Percentiles rank a stretch among this genome's conserved stretches.
These are phyloP conservation scores for Naumovozyma baii DNA, from an alignment of 805 yeast genomes.

Conservation along the genomic window DNA sequence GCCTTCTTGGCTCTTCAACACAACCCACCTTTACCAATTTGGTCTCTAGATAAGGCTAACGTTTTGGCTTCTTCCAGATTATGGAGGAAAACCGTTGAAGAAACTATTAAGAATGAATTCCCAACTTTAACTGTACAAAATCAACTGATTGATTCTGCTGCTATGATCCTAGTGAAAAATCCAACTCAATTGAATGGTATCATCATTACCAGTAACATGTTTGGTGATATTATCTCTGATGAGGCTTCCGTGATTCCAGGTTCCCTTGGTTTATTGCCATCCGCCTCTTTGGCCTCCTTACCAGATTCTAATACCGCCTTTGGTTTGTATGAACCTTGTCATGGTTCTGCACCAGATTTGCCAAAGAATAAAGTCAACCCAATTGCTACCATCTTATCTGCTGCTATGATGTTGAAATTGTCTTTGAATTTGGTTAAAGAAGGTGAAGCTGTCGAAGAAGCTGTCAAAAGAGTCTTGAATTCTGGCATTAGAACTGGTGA, in stretches of 20 bases:
- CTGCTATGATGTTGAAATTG: constrained; percentile 93
- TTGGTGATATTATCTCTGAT: constrained; percentile 96
- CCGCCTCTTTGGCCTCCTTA: constrained; percentile 89
- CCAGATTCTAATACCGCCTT: constrained; percentile 92
- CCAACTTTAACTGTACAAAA: constrained; percentile 82
- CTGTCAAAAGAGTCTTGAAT: constrained; percentile 77
- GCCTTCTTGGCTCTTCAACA: constrained; percentile 91
- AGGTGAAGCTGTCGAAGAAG: constrained; percentile 81
- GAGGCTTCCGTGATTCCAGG: constrained; percentile 98
- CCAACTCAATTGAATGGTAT: constrained; percentile 91
- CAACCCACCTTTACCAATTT: constrained; percentile 86
- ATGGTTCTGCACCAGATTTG: constrained; percentile 96
- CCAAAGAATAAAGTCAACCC: constrained; percentile 86
- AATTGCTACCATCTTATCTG: constrained; percentile 87
- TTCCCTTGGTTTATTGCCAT: constrained; percentile 88
- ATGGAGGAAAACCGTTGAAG: constrained; percentile 91
- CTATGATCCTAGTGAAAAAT: constrained; percentile 89
- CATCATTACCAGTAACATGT: constrained; percentile 89
- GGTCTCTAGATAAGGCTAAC: constrained; percentile 96
- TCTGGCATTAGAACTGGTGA: constrained; percentile 81
- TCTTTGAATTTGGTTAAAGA: constrained; percentile 76
- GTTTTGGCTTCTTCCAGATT: constrained; percentile 92
- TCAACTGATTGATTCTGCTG: constrained; percentile 96
- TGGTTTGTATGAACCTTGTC: constrained; percentile 97
- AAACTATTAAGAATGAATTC: constrained; percentile 77